phyloP scores from a whole-genome alignment of 1,284 basidiomycete genomes.

The Leccinum cinnamomeum region DNA sequence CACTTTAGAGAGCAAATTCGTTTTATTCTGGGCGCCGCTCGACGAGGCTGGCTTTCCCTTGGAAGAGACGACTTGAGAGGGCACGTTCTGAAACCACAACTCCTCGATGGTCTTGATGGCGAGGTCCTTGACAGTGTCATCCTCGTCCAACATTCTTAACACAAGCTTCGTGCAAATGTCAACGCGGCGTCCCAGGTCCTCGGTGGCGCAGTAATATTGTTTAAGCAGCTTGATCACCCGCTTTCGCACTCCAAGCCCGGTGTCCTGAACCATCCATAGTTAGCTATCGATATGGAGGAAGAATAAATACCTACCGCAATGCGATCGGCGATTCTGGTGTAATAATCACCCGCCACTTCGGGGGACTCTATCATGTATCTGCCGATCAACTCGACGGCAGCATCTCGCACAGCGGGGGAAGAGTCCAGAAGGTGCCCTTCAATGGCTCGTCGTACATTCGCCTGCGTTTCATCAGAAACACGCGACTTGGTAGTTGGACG shows the following conservation, averaged over 20 bases:
- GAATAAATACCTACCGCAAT: conserved; percentile 64
- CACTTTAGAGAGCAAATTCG: conserved; percentile 34
- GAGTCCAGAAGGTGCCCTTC: conserved; percentile 87
- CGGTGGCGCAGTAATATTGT: conserved; percentile 71
- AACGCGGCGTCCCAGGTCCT: conserved; percentile 59
- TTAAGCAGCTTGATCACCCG: conserved; percentile 93
- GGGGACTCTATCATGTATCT: conserved; percentile 91
- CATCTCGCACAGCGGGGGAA: conserved; percentile 92
- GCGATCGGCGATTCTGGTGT: conserved; percentile 80
- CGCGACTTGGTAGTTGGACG: not conserved
- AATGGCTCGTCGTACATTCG: conserved; percentile 78
- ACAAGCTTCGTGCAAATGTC: conserved; percentile 88
- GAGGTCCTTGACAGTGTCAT: conserved; percentile 69
- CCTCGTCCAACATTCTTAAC: conserved; percentile 57
- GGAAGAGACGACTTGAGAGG: conserved; percentile 32
- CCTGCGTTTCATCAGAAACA: conserved; percentile 39
- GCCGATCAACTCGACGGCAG: conserved; percentile 92
- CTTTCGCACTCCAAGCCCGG: conserved; percentile 90
- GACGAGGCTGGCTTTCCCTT: conserved; percentile 38
- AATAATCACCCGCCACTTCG: conserved; percentile 82
- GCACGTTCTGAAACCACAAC: conserved; percentile 72
- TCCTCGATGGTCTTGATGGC: conserved; percentile 88
- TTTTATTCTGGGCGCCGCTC: conserved; percentile 46
- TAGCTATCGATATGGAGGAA: not conserved
- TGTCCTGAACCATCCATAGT: conserved; percentile 58